Percentiles rank a stretch among this genome's conserved stretches.
Conservation (phyloP, 2,329 filamentous ascomycete species). For the Elsinoe necatrix region DNA sequence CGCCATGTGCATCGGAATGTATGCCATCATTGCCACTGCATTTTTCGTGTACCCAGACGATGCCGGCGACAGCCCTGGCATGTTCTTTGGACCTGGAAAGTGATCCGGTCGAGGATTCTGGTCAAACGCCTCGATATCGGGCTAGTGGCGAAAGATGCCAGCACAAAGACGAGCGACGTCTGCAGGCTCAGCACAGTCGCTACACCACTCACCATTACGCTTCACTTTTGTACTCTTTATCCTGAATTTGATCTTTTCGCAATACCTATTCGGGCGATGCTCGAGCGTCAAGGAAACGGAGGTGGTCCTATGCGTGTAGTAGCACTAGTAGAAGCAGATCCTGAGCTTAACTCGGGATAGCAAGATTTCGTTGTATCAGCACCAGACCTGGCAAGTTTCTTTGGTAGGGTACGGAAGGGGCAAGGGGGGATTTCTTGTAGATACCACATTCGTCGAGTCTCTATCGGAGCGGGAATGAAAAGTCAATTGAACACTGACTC, state of each 20-base stretch:
- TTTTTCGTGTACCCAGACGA: constrained; percentile 54
- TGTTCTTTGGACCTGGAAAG: background rate
- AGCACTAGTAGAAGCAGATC: background rate
- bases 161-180: background rate
- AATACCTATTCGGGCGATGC: background rate
- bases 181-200: background rate
- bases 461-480: background rate
- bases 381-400: background rate
- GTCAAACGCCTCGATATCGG: background rate
- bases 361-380: background rate
- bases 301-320: background rate
- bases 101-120: background rate
- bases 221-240: background rate
- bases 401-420: background rate
- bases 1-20: constrained; percentile 49
- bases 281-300: background rate
- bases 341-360: background rate
- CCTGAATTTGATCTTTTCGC: background rate
- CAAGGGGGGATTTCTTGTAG: background rate
- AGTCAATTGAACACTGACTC: background rate
- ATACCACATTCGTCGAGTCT: background rate
- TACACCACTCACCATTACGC: background rate
- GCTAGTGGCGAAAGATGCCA: background rate
- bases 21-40: constrained; percentile 52
- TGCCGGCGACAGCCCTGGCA: constrained; percentile 25